Percentiles rank a stretch among this genome's conserved stretches.
phyloP scores from a whole-genome alignment of 306 rosid genomes.

The Comarum palustre region DNA sequence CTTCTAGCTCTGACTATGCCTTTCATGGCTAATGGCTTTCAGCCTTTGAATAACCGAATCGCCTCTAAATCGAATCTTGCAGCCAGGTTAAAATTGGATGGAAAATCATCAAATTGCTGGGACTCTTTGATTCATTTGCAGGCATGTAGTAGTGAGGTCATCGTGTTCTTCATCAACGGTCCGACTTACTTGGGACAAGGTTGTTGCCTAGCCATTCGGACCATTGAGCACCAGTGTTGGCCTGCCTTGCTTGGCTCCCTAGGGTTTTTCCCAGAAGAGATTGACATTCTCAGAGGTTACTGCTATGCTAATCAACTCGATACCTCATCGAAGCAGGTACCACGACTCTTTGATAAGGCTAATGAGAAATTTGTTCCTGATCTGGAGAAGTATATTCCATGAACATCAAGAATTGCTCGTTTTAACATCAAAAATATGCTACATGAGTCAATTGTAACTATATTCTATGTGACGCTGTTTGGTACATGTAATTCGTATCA shows the following conservation, averaged over 20 bases:
- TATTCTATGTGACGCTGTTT: neutral
- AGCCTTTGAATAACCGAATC: neutral
- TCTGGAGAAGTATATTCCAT: neutral
- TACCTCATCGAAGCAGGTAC: constrained; percentile 12
- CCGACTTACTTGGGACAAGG: constrained; percentile 46
- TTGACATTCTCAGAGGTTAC: constrained; percentile 42
- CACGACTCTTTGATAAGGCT: neutral
- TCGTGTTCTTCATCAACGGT: constrained; percentile 53
- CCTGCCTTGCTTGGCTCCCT: constrained; percentile 49
- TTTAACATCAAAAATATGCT: neutral
- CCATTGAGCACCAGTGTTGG: constrained; percentile 63
- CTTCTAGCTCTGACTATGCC: constrained; percentile 14
- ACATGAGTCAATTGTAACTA: neutral
- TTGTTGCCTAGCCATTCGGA: constrained; percentile 52
- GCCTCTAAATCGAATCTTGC: constrained; percentile 11
- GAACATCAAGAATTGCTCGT: neutral
- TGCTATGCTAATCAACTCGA: constrained; percentile 34
- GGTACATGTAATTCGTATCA: neutral
- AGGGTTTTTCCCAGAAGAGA: constrained; percentile 55
- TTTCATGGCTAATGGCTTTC: constrained; percentile 11
- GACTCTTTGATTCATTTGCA: constrained; percentile 47
- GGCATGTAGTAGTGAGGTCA: constrained; percentile 53
- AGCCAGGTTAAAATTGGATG: constrained; percentile 44
- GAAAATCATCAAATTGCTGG: constrained; percentile 46
- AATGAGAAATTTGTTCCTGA: neutral